phyloP scores from a whole-genome alignment of 2,329 filamentous ascomycete species.

The Colletotrichum noveboracense region DNA sequence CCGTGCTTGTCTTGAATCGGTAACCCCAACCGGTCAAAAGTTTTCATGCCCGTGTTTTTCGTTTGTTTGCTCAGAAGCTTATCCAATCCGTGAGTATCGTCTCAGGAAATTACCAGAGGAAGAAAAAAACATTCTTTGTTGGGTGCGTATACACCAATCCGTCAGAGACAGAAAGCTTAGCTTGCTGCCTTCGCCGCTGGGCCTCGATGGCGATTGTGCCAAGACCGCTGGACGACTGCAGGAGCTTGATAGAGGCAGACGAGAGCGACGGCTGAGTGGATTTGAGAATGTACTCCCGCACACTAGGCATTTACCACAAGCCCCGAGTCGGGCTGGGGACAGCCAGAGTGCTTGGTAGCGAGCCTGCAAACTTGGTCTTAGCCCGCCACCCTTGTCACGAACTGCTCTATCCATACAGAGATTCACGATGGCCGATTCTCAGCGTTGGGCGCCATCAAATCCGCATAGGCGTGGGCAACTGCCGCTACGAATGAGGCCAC shows the following conservation, averaged over 20 bases:
- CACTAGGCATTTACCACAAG: neutral
- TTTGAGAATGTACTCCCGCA: neutral
- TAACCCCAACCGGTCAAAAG: neutral
- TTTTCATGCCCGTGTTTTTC: neutral
- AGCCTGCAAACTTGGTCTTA: conserved; percentile 2
- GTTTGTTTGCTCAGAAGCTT: neutral
- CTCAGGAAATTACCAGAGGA: neutral
- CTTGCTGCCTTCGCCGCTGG: neutral
- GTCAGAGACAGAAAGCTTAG: neutral
- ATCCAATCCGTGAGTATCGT: neutral
- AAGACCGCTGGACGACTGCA: neutral
- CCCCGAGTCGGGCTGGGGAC: neutral
- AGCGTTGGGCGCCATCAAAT: neutral
- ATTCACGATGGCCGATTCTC: neutral
- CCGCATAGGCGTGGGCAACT: neutral
- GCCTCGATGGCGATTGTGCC: neutral
- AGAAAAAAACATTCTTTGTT: neutral
- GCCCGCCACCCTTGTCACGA: neutral
- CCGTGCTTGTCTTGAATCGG: neutral
- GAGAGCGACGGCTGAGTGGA: neutral
- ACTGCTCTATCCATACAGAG: neutral
- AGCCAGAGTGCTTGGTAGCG: conserved; percentile 3
- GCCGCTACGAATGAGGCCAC: neutral
- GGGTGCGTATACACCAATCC: neutral
- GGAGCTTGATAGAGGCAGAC: neutral